These are phyloP conservation scores for Volvariella volvacea DNA, from an alignment of 1,284 basidiomycete species.

Conservation along the genomic window DNA sequence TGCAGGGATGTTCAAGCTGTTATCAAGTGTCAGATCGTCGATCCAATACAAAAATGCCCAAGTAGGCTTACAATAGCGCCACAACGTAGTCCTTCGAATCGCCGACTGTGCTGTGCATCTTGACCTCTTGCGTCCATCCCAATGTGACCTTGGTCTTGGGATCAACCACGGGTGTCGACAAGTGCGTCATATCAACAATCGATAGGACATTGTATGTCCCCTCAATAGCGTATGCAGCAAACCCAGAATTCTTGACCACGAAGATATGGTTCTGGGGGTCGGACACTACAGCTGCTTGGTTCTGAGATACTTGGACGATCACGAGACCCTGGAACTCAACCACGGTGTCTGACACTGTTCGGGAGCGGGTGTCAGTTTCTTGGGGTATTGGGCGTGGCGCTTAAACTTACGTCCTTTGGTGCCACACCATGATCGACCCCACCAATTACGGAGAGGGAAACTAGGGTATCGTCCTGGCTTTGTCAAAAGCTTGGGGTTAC, in stretches of 20 bases:
- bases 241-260: conserved; percentile 71
- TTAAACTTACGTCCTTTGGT: conserved; percentile 53
- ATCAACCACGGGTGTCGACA: conserved; percentile 54
- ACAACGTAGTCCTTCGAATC: conserved; percentile 58
- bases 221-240: conserved; percentile 68
- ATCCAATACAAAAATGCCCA: conserved; percentile 1
- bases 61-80: conserved; percentile 63
- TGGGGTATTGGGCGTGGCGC: conserved; percentile 1
- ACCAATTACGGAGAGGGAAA: conserved; percentile 74
- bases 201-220: conserved; percentile 71
- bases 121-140: conserved; percentile 68
- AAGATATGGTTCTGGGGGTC: conserved; percentile 79
- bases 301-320: conserved; percentile 76
- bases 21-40: conserved; percentile 6
- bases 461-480: conserved; percentile 70
- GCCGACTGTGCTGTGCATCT: conserved; percentile 55
- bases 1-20: conserved; percentile 72
- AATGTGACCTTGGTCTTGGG: conserved; percentile 50
- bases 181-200: conserved; percentile 76
- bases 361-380: conserved; percentile 2
- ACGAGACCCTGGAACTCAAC: conserved; percentile 73
- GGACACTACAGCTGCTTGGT: conserved; percentile 69
- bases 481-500: conserved; percentile 64
- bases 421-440: conserved; percentile 64
- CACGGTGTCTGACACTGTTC: conserved; percentile 67